A percentile compares a stretch with the other conserved stretches of the same genome.
These are phyloP conservation scores for Jimgerdemannia lactiflua DNA, from an alignment of 192 early-diverging fungal species.

Conservation along the genomic window DNA sequence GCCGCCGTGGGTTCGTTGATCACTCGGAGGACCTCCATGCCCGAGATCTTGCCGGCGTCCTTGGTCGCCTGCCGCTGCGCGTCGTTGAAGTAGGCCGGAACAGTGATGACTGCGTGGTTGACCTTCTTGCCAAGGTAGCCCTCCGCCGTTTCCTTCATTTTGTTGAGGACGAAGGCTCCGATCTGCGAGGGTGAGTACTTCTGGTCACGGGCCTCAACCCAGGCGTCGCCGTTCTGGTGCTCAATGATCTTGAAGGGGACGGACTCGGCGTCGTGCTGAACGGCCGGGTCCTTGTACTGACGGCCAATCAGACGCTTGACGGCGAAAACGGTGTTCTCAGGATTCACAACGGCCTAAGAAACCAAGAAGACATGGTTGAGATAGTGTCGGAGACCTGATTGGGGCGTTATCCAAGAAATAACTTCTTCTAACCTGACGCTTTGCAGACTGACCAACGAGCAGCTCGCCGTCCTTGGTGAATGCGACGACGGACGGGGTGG, in stretches of 20 bases:
- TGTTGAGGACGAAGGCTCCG: conserved; percentile 93
- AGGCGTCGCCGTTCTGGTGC: conserved; percentile 95
- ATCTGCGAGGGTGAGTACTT: conserved; percentile 97
- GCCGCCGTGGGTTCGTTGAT: conserved; percentile 98
- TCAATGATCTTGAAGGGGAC: conserved; percentile 96
- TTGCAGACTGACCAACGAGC: conserved; percentile 96
- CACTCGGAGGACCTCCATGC: conserved; percentile 87
- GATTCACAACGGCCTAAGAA: conserved; percentile 88
- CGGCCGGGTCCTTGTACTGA: conserved; percentile 83
- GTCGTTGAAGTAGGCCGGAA: conserved; percentile 99
- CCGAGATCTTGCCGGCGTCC: conserved; percentile 90
- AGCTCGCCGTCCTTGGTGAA: conserved; percentile 96
- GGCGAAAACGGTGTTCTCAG: conserved; percentile 96
- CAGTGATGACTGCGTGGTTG: conserved; percentile 93
- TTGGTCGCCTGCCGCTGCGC: conserved; percentile 96
- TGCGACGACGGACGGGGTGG: conserved; percentile 96
- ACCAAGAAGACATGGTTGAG: not conserved
- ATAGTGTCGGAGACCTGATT: too few species aligned
- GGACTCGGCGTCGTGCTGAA: conserved; percentile 86
- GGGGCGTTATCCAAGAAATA: too few species aligned
- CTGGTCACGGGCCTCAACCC: conserved; percentile 94
- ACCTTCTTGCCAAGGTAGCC: conserved; percentile 77
- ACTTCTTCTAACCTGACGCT: conserved; percentile 66
- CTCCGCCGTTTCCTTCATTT: conserved; percentile 99
- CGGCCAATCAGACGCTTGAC: conserved; percentile 98